A percentile compares a stretch with the other conserved stretches of the same genome.
phyloP scores from a whole-genome alignment of 352 stramenopile genomes.

The Pythium plurisporium region DNA sequence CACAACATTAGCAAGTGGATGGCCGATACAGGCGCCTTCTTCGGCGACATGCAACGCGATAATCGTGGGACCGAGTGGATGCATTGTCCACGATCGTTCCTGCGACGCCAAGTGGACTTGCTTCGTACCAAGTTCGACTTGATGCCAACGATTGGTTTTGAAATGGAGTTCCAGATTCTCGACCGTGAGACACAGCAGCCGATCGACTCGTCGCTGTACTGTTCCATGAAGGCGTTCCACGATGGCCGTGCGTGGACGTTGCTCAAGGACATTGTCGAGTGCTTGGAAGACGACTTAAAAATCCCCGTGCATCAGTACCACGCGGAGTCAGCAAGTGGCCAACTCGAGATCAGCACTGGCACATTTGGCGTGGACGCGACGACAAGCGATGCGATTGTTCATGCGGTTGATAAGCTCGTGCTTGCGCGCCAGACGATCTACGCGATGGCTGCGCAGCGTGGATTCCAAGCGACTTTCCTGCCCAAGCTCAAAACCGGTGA shows the following conservation, averaged over 20 bases:
- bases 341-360: constrained; percentile 35
- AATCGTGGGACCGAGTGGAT: constrained; percentile 11
- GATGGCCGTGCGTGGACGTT: constrained; percentile 15
- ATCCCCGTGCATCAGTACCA: constrained; percentile 34
- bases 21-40: constrained; percentile 10
- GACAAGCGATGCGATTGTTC: constrained; percentile 1
- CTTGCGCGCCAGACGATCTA: constrained; percentile 25
- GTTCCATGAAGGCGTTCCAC: constrained; percentile 26
- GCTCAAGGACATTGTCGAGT: constrained; percentile 24
- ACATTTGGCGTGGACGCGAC: constrained; percentile 7
- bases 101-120: constrained; percentile 13
- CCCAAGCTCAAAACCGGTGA: constrained; percentile 21
- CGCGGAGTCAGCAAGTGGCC: constrained; percentile 23
- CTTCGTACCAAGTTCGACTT: neutral
- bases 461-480: constrained; percentile 21
- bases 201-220: constrained; percentile 26
- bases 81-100: constrained; percentile 27
- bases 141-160: constrained; percentile 23
- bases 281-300: constrained; percentile 16
- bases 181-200: neutral
- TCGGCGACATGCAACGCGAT: constrained; percentile 24
- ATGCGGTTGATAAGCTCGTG: constrained; percentile 25
- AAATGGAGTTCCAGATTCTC: constrained; percentile 31
- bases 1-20: constrained; percentile 21
- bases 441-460: constrained; percentile 16